phyloP scores from a whole-genome alignment of 179 eudicot species.

The Spergularia azorica region DNA sequence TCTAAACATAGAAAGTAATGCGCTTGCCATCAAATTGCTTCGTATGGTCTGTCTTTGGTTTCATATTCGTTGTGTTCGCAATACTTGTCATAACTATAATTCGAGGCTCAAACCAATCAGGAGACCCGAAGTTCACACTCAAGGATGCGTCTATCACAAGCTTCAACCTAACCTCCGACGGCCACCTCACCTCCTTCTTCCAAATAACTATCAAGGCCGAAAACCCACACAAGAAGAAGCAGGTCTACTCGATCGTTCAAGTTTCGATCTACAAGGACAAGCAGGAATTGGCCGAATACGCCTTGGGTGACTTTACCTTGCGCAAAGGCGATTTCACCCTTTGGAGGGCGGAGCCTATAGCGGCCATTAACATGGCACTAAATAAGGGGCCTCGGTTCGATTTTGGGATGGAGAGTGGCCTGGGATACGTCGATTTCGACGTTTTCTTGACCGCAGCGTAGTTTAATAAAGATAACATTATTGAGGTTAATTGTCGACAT shows the following conservation, averaged over 20 bases:
- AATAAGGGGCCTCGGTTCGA: constrained; percentile 1
- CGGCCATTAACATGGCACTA: constrained; percentile 7
- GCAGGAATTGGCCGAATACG: neutral
- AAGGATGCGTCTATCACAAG: constrained; percentile 1
- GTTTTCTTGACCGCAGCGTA: neutral
- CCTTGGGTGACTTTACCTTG: neutral
- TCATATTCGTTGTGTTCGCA: neutral
- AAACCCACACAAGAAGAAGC: constrained; percentile 19
- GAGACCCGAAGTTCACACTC: constrained; percentile 1
- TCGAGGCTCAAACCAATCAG: neutral
- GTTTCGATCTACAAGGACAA: constrained; percentile 8
- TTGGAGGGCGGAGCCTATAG: neutral
- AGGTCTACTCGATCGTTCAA: constrained; percentile 10
- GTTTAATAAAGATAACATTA: no score
- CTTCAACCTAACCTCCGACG: constrained; percentile 29
- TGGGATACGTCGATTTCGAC: constrained; percentile 14
- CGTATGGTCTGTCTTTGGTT: no score
- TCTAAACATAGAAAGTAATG: no score
- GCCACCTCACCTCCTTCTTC: constrained; percentile 28
- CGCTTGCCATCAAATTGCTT: no score
- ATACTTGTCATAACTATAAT: neutral
- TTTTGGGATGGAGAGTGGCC: neutral
- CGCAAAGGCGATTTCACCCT: neutral
- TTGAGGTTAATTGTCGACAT: no score
- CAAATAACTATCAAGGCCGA: constrained; percentile 6